These are phyloP conservation scores for Cupressus sempervirens DNA, from an alignment of 75 land plant genomes.

Conservation along the genomic window DNA sequence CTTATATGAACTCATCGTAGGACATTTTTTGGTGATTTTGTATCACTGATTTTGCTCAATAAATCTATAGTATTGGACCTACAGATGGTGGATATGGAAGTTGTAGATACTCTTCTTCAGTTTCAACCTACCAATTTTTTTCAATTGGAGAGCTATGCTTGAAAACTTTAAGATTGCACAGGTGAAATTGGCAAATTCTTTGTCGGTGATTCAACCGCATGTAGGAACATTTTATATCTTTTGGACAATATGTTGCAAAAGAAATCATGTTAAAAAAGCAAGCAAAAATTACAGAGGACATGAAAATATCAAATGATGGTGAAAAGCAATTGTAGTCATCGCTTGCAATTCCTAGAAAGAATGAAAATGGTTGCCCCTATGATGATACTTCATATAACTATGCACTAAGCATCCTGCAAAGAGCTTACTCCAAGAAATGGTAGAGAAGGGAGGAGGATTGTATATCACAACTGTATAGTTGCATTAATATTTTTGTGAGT, in stretches of 20 bases:
- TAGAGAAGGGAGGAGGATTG: slow-evolving; percentile 19
- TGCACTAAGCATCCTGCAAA: slow-evolving; percentile 24
- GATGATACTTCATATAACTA: slow-evolving; percentile 24
- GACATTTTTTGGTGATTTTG: slow-evolving; percentile 10
- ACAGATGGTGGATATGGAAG: neutral
- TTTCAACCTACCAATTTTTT: neutral
- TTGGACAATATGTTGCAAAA: slow-evolving; percentile 11
- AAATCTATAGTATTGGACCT: neutral
- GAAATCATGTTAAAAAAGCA: neutral
- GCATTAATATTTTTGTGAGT: too few relatives aligned
- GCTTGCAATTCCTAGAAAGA: slow-evolving; percentile 7
- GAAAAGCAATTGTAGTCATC: slow-evolving; percentile 22
- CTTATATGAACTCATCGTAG: slow-evolving; percentile 14
- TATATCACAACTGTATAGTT: slow-evolving; percentile 14
- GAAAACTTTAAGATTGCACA: too few relatives aligned
- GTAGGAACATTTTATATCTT: slow-evolving; percentile 22
- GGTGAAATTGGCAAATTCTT: too few relatives aligned
- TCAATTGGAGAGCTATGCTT: too few relatives aligned
- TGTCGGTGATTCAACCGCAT: too few relatives aligned
- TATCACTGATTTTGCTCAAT: slow-evolving; percentile 29
- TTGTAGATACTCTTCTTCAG: slow-evolving; percentile 19
- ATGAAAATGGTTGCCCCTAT: slow-evolving; percentile 14
- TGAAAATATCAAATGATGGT: slow-evolving; percentile 26
- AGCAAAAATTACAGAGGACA: slow-evolving; percentile 10
- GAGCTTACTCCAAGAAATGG: slow-evolving; percentile 23